These are phyloP conservation scores for Pleurotus giganteus DNA, from an alignment of 768 basidiomycete species.

Conservation along the genomic window DNA sequence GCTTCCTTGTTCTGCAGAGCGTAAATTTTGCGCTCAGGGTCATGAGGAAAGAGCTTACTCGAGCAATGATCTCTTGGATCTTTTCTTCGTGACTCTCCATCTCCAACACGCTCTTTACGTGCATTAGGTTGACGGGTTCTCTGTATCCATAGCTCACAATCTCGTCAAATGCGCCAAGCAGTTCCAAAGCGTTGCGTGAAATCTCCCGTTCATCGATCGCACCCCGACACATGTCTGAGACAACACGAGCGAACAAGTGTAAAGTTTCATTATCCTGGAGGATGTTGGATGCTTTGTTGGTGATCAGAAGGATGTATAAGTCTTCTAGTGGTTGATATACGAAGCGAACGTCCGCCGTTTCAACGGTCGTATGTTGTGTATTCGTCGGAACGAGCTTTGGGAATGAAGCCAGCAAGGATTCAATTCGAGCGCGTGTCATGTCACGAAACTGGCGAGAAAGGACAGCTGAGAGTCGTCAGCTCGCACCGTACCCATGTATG, in stretches of 20 bases:
- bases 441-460: conserved; percentile 96
- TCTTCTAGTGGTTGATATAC: conserved; percentile 97
- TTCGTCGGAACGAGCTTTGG: conserved; percentile 95
- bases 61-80: conserved; percentile 97
- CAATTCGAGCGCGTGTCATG: conserved; percentile 89
- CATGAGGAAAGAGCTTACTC: conserved; percentile 47
- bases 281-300: conserved; percentile 98
- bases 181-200: conserved; percentile 85
- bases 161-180: conserved; percentile 95
- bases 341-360: conserved; percentile 92
- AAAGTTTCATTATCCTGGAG: conserved; percentile 97
- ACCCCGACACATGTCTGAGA: conserved; percentile 85
- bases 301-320: conserved; percentile 95
- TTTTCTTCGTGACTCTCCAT: conserved; percentile 94
- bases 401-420: conserved; percentile 94
- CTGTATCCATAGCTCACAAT: conserved; percentile 88
- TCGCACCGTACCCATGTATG: not conserved
- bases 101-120: conserved; percentile 76
- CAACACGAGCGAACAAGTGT: conserved; percentile 90
- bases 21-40: conserved; percentile 1
- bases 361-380: conserved; percentile 95
- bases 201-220: conserved; percentile 86
- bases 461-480: conserved; percentile 57
- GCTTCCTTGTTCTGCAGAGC: conserved; percentile 88
- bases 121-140: conserved; percentile 75